Evolutionary conservation across 2,329 filamentous ascomycete species (phyloP), one percentile per base, ranked within the genome.

Genomic region (Lasiodiplodia hormozganensis): DNA sequence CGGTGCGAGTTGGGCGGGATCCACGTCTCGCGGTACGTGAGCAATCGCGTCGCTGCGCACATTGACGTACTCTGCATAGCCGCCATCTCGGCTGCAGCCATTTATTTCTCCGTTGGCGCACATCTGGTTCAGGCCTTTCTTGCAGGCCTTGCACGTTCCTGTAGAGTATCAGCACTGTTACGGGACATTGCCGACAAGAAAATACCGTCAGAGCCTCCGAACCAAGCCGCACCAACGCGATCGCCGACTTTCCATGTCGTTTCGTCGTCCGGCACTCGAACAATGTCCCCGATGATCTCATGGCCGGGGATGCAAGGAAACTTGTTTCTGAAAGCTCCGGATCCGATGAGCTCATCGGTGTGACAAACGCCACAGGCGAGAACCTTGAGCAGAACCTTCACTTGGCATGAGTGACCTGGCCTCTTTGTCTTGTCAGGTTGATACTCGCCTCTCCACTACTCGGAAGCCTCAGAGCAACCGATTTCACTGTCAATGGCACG

Each of bases 301-400:
- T 94, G 91, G 28, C 92, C 92, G 0, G 90, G 88, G 2, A 89
- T 79, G 6, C 28, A 28, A 28, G 28, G 28, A 28, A 28, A 87
- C 84, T 1, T 90, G 90, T 72, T 56, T 68, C 86, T 87, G 52
- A 90, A 80, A 4, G 23, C 14, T 3, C 65, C 65, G 14, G 43
- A 31, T 11, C 47, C 28, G n/a, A 68, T 43, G 21, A 28, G 36
- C 31, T 49, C 65, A 72, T 93, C 91, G 0, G 85, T 86, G 76
- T 89, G 89, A 78, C 91, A 94, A 62, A 94, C 86, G 52, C 91
- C 91, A 72, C 89, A 92, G 6, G 91, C 91, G 8, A 89, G 81
- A 2, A 92, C 86, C 76, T 93, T 92, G 77, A 92, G 84, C 28
- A 94, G 85, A 2, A 94, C 81, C 73, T 92, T 28, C 28, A 28